phyloP scores from a whole-genome alignment of 495 filamentous ascomycete species.

The Penicillium turbatum region DNA sequence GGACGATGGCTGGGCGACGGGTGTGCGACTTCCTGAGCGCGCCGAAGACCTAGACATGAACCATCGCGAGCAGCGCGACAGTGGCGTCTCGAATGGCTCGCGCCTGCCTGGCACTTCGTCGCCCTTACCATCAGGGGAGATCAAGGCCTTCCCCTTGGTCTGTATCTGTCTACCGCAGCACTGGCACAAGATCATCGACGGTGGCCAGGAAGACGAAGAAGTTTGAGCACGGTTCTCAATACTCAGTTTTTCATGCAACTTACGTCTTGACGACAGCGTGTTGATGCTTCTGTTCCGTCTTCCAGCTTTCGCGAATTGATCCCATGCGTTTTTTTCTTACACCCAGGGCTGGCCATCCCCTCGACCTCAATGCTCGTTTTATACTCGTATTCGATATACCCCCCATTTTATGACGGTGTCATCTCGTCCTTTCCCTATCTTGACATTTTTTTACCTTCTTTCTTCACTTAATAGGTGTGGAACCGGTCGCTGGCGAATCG shows the following conservation, averaged over 20 bases:
- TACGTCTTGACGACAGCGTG: slow-evolving; percentile 43
- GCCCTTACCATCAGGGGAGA: slow-evolving; percentile 70
- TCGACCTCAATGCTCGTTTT: slow-evolving; percentile 10
- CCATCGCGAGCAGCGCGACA: slow-evolving; percentile 77
- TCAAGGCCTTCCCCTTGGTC: slow-evolving; percentile 97
- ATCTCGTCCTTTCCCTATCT: slow-evolving; percentile 21
- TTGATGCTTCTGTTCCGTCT: slow-evolving; percentile 27
- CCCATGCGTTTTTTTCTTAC: slow-evolving; percentile 13
- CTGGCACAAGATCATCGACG: slow-evolving; percentile 96
- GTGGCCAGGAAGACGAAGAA: slow-evolving; percentile 43
- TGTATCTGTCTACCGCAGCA: slow-evolving; percentile 97
- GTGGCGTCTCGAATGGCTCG: slow-evolving; percentile 85
- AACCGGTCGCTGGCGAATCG: slow-evolving; percentile 27
- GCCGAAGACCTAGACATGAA: slow-evolving; percentile 85
- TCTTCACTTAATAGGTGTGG: slow-evolving; percentile 15
- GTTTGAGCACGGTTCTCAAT: slow-evolving; percentile 24
- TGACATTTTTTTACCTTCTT: slow-evolving; percentile 17
- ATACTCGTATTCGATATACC: slow-evolving; percentile 36
- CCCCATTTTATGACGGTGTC: slow-evolving; percentile 27
- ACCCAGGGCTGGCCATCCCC: slow-evolving; percentile 20
- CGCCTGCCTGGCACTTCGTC: slow-evolving; percentile 52
- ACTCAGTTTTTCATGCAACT: slow-evolving; percentile 30
- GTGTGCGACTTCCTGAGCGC: slow-evolving; percentile 72
- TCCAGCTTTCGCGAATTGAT: slow-evolving; percentile 19
- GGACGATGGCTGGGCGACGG: slow-evolving; percentile 99